These are phyloP conservation scores for Acanthamoeba triangularis DNA, from an alignment of 208 protist species.

Conservation along the genomic window DNA sequence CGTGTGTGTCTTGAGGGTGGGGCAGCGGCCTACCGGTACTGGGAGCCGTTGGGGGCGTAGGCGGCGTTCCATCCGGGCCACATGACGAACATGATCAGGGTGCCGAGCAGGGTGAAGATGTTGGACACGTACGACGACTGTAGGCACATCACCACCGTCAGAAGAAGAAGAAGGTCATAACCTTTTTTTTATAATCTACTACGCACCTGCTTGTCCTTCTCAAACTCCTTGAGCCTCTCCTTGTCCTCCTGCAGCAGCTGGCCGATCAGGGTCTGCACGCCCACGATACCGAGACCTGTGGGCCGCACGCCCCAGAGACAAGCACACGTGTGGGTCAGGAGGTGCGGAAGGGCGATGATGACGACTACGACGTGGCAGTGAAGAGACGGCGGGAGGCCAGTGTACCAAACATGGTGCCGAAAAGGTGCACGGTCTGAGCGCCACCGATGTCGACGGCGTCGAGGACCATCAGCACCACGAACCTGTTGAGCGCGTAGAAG, in stretches of 20 bases:
- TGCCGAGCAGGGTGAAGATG: slow-evolving; percentile 43
- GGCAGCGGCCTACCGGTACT: background rate
- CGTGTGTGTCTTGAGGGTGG: background rate
- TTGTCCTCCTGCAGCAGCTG: slow-evolving; percentile 26
- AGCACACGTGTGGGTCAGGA: background rate
- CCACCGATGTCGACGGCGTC: slow-evolving; percentile 55
- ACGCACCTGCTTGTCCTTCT: slow-evolving; percentile 50
- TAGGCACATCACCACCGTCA: background rate
- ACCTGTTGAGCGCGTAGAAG: slow-evolving; percentile 49
- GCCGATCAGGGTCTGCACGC: background rate
- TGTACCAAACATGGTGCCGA: slow-evolving; percentile 3
- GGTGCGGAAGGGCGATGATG: too few species aligned
- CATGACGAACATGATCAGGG: slow-evolving; percentile 68
- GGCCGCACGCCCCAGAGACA: too few species aligned
- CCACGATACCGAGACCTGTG: slow-evolving; percentile 10
- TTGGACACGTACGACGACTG: slow-evolving; percentile 61
- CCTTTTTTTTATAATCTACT: too few species aligned
- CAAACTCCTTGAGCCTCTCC: background rate
- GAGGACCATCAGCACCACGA: slow-evolving; percentile 19
- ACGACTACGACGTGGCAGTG: background rate
- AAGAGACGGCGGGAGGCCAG: background rate
- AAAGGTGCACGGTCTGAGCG: slow-evolving; percentile 30
- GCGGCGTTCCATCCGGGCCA: slow-evolving; percentile 63
- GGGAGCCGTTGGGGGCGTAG: slow-evolving; percentile 33
- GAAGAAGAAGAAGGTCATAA: background rate